phyloP scores from a whole-genome alignment of 352 stramenopile genomes.

The Phytopythium montanum region DNA sequence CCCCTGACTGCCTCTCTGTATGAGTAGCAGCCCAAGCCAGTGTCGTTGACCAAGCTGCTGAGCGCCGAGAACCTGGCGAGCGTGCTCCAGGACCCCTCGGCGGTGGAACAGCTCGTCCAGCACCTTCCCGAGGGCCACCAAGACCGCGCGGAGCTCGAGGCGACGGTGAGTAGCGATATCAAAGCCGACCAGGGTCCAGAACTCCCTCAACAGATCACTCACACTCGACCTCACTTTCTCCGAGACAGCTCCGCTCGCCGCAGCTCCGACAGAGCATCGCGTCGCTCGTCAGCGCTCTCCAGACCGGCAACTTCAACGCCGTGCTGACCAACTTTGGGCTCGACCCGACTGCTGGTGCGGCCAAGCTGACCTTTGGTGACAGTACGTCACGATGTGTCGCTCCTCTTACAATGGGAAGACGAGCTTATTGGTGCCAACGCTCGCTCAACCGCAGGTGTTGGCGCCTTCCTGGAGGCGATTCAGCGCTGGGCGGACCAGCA shows the following conservation, averaged over 20 bases:
- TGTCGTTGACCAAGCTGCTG: conserved; percentile 64
- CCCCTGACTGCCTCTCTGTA: neutral
- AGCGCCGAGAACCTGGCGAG: conserved; percentile 45
- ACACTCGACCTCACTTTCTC: too few relatives aligned
- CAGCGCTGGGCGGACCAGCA: conserved; percentile 74
- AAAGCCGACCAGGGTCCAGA: neutral
- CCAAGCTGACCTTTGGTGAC: conserved; percentile 82
- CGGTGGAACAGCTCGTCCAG: conserved; percentile 49
- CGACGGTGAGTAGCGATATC: conserved; percentile 34
- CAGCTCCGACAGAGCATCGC: conserved; percentile 89
- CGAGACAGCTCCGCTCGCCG: conserved; percentile 58
- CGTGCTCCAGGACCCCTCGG: conserved; percentile 62
- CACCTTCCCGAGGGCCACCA: conserved; percentile 84
- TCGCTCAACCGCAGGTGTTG: conserved; percentile 40
- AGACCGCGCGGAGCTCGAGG: conserved; percentile 64
- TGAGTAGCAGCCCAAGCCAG: conserved; percentile 47
- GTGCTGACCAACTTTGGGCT: conserved; percentile 91
- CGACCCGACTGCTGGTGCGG: conserved; percentile 66
- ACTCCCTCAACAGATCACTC: neutral
- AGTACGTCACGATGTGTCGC: conserved; percentile 37
- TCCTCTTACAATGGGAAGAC: neutral
- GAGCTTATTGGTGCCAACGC: neutral
- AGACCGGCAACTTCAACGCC: conserved; percentile 89
- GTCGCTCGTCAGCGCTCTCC: conserved; percentile 76
- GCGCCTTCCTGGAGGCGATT: conserved; percentile 71